Conservation (phyloP, 2,329 filamentous ascomycete genomes). For the Rosellinia necatrix region DNA sequence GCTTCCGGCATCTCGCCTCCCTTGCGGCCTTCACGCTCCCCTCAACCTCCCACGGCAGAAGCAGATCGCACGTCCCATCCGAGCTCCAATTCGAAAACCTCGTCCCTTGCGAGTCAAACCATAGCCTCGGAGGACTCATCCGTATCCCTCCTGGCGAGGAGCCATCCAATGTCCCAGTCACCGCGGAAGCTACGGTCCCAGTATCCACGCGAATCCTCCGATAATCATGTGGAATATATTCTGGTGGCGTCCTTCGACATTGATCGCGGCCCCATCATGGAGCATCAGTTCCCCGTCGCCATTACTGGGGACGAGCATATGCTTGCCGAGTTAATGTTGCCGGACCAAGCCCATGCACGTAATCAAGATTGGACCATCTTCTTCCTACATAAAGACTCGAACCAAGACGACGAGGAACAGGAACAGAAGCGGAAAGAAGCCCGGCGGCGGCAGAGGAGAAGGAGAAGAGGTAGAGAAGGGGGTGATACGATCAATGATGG, state of each 20-base stretch:
- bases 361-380: conserved; percentile 99
- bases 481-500: conserved; percentile 48
- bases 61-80: conserved; percentile 62
- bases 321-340: conserved; percentile 97
- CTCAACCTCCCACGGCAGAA: conserved; percentile 56
- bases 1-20: conserved; percentile 59
- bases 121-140: conserved; percentile 65
- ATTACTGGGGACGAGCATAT: conserved; percentile 98
- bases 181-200: conserved; percentile 69
- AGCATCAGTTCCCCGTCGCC: conserved; percentile 92
- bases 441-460: conserved; percentile 55
- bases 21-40: conserved; percentile 59
- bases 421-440: conserved; percentile 64
- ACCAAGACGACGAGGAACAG: conserved; percentile 78
- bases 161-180: conserved; percentile 56
- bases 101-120: conserved; percentile 54
- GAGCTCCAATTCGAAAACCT: conserved; percentile 63
- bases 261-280: conserved; percentile 94
- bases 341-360: conserved; percentile 91
- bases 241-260: conserved; percentile 97
- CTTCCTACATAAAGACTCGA: conserved; percentile 95
- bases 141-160: conserved; percentile 56
- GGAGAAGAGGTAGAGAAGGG: conserved; percentile 55
- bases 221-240: conserved; percentile 99
- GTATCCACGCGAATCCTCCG: conserved; percentile 72